Percentiles rank a stretch among this genome's conserved stretches.
These are phyloP conservation scores for Salix udensis DNA, from an alignment of 345 rosid genomes.

Conservation along the genomic window DNA sequence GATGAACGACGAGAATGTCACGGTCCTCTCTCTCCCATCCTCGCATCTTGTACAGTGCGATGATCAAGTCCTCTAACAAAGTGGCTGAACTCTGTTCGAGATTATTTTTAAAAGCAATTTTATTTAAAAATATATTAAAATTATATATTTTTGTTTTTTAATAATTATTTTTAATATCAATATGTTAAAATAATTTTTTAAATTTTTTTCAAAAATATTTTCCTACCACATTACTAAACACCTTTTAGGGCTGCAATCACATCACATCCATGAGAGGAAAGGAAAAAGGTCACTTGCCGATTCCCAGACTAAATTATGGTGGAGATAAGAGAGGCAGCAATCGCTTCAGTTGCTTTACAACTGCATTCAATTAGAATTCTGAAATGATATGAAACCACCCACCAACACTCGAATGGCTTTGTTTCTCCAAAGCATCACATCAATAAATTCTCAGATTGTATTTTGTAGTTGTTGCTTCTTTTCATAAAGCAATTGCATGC, in stretches of 20 bases:
- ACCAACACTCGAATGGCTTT: not conserved
- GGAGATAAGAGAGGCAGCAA: not conserved
- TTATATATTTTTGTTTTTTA: no score
- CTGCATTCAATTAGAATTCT: not conserved
- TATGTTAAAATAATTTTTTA: no score
- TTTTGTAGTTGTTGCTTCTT: not conserved
- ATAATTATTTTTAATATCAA: no score
- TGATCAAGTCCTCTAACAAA: not conserved
- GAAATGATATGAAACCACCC: not conserved
- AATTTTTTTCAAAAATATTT: no score
- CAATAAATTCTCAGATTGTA: not conserved
- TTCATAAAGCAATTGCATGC: not conserved
- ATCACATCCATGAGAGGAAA: constrained; percentile 5
- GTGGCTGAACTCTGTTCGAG: no score
- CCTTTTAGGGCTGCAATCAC: not conserved
- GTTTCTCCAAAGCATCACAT: not conserved
- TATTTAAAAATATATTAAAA: no score
- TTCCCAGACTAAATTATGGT: constrained; percentile 11
- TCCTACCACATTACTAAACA: no score
- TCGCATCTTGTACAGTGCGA: constrained; percentile 10
- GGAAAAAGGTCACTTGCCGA: not conserved
- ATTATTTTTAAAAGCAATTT: no score
- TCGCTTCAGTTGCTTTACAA: constrained; percentile 1
- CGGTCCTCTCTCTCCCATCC: not conserved
- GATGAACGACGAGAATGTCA: not conserved